Percentiles rank a stretch among this genome's conserved stretches.
Conservation (phyloP, 1,284 basidiomycete genomes). For the Marasmius tenuissimus region DNA sequence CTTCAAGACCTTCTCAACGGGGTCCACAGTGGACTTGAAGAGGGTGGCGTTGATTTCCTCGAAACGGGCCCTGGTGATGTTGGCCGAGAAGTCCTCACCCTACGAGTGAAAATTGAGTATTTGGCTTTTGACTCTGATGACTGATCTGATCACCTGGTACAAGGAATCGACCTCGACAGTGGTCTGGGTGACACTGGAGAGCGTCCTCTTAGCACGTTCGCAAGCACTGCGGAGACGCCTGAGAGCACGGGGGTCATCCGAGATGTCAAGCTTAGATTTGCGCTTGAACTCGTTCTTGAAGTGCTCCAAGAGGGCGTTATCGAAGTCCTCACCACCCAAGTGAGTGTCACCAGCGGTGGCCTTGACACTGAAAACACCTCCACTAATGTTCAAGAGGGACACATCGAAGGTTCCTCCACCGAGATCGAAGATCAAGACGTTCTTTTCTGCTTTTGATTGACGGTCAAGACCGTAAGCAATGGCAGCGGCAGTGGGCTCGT, state of each 20-base stretch:
- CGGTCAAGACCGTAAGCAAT: slow-evolving; percentile 94
- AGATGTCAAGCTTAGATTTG: slow-evolving; percentile 97
- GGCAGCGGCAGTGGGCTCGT: slow-evolving; percentile 94
- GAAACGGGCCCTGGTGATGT: slow-evolving; percentile 98
- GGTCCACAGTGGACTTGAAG: slow-evolving; percentile 98
- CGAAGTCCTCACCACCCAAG: slow-evolving; percentile 97
- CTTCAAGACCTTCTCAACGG: slow-evolving; percentile 98
- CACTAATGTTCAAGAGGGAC: slow-evolving; percentile 93
- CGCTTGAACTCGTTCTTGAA: slow-evolving; percentile 99
- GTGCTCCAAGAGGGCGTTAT: slow-evolving; percentile 96
- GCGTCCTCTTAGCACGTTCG: slow-evolving; percentile 98
- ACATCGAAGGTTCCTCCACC: slow-evolving; percentile 99
- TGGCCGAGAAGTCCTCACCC: slow-evolving; percentile 94
- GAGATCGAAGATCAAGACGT: slow-evolving; percentile 99
- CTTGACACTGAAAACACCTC: slow-evolving; percentile 97
- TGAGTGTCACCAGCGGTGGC: slow-evolving; percentile 99
- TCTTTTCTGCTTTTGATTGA: slow-evolving; percentile 91
- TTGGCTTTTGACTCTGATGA: not conserved
- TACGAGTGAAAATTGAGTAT: slow-evolving; percentile 24
- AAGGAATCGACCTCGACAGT: slow-evolving; percentile 99
- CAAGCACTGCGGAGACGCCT: slow-evolving; percentile 95
- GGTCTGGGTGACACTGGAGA: slow-evolving; percentile 97
- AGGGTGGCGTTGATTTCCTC: slow-evolving; percentile 96
- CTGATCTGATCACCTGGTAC: slow-evolving; percentile 68
- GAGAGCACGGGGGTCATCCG: slow-evolving; percentile 92